phyloP scores from a whole-genome alignment of 1,284 basidiomycete species.

The Moesziomyces sp. region DNA sequence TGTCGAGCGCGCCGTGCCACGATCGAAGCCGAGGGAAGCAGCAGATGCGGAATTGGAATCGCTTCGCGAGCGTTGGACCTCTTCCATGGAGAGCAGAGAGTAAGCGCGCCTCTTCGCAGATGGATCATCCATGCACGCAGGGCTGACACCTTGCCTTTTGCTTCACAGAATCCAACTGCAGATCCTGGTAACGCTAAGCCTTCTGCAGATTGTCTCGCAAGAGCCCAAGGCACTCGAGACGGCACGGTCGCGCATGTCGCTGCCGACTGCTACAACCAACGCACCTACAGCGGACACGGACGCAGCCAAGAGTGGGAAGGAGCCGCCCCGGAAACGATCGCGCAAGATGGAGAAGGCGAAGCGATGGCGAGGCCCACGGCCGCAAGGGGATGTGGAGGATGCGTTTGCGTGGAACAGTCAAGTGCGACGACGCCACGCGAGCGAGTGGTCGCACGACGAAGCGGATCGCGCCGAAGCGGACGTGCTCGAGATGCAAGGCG shows the following conservation, averaged over 20 bases:
- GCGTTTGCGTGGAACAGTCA: conserved; percentile 45
- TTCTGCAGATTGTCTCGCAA: conserved; percentile 38
- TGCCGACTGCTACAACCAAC: background rate
- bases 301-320: conserved; percentile 1
- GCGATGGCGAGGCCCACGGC: conserved; percentile 32
- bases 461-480: conserved; percentile 19
- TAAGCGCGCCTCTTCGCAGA: conserved; percentile 11
- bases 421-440: conserved; percentile 14
- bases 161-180: conserved; percentile 40
- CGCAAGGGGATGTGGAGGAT: conserved; percentile 18
- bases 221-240: conserved; percentile 31
- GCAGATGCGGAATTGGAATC: background rate
- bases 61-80: conserved; percentile 18
- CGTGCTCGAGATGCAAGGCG: conserved; percentile 26
- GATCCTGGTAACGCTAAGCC: conserved; percentile 37
- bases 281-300: background rate
- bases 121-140: no score
- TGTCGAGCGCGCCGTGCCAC: background rate
- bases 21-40: background rate
- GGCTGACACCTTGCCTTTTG: no score
- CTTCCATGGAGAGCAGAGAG: conserved; percentile 49
- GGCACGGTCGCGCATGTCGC: conserved; percentile 15
- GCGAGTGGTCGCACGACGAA: conserved; percentile 24
- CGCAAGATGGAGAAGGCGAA: conserved; percentile 45
- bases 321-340: conserved; percentile 21